Percentiles rank a stretch among this genome's conserved stretches.
Evolutionary conservation across 2,329 filamentous ascomycete genomes (phyloP).

Genomic region (Ceratocystis destructans): DNA sequence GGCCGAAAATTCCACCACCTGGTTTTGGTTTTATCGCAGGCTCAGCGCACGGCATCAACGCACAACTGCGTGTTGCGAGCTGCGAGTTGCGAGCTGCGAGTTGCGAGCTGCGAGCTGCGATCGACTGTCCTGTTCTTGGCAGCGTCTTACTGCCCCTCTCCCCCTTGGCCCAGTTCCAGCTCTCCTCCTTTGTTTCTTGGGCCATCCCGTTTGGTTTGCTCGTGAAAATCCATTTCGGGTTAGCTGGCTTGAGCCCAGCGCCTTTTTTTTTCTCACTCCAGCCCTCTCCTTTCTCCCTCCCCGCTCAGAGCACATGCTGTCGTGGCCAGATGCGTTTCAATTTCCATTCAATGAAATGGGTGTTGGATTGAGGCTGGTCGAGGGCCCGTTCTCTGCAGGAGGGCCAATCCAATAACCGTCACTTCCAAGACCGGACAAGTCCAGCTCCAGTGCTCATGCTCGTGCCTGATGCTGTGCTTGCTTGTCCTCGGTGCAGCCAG

Average conservation of each 20-base stretch:
- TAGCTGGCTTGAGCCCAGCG: constrained; percentile 5
- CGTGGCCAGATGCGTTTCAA: constrained; percentile 9
- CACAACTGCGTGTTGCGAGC: no score
- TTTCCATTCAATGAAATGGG: not conserved
- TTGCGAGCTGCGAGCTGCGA: no score
- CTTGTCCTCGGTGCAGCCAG: not conserved
- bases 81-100: no score
- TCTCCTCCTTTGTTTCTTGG: not conserved
- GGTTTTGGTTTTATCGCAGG: not conserved
- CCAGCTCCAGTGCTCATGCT: not conserved
- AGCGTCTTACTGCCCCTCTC: not conserved
- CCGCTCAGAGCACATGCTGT: not conserved
- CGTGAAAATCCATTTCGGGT: not conserved
- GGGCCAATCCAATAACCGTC: no score
- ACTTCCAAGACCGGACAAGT: not conserved
- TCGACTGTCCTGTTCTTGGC: not conserved
- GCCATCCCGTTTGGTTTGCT: not conserved
- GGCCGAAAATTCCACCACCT: not conserved
- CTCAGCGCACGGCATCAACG: no score
- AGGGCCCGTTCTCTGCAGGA: not conserved
- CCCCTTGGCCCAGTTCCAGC: not conserved
- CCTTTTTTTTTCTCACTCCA: not conserved
- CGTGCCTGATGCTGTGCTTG: not conserved
- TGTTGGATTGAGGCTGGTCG: not conserved
- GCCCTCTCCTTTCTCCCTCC: not conserved